phyloP scores from a whole-genome alignment of 202 grass and related monocot genomes.

The Zoysia matrella region DNA sequence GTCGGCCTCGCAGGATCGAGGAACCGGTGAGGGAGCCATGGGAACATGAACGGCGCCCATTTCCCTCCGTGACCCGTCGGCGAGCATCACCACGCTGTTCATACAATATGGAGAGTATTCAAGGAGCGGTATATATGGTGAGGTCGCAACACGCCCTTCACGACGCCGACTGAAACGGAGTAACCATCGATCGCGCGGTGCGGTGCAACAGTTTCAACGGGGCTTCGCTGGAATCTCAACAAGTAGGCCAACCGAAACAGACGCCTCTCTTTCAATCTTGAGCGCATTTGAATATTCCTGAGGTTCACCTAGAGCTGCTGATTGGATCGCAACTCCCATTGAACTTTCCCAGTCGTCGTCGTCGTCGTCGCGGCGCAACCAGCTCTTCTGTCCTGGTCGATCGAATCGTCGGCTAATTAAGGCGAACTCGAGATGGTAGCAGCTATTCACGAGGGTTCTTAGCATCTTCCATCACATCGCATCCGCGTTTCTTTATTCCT shows the following conservation, averaged over 20 bases:
- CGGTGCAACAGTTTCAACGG: slow-evolving; percentile 38
- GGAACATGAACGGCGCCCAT: background rate
- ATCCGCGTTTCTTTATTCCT: background rate
- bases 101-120: background rate
- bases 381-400: background rate
- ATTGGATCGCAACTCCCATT: background rate
- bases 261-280: background rate
- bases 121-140: slow-evolving; percentile 1
- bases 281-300: background rate
- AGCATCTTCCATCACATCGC: slow-evolving; percentile 8
- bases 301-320: background rate
- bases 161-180: background rate
- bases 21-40: background rate
- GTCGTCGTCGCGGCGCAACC: slow-evolving; percentile 15
- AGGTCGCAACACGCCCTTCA: slow-evolving; percentile 5
- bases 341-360: slow-evolving; percentile 20
- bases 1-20: too few relatives aligned
- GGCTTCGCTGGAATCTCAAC: slow-evolving; percentile 41
- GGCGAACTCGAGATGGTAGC: background rate
- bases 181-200: background rate
- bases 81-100: background rate
- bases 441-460: background rate
- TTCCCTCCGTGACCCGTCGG: background rate
- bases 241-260: slow-evolving; percentile 39
- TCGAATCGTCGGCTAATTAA: slow-evolving; percentile 9